These are phyloP conservation scores for Mycena venus DNA, from an alignment of 768 basidiomycete species.

Conservation along the genomic window DNA sequence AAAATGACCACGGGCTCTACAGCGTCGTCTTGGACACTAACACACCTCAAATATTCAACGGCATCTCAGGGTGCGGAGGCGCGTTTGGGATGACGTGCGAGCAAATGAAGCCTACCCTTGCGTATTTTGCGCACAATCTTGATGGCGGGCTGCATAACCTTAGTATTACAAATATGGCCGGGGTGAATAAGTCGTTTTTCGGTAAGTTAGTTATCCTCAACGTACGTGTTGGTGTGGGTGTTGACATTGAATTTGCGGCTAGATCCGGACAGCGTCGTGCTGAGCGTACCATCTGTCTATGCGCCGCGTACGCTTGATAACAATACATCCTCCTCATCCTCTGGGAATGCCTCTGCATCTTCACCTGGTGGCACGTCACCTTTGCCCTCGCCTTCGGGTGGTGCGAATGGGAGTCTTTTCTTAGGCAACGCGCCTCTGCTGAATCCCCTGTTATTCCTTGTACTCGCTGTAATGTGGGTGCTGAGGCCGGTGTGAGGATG, in stretches of 20 bases:
- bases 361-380: background rate
- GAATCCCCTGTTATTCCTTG: conserved; percentile 6
- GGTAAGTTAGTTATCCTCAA: conserved; percentile 44
- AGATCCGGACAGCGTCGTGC: conserved; percentile 62
- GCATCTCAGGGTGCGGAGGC: conserved; percentile 62
- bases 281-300: conserved; percentile 57
- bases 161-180: conserved; percentile 55
- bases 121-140: conserved; percentile 59
- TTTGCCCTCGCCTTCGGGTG: background rate
- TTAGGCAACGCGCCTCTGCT: background rate
- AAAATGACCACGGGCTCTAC: conserved; percentile 63
- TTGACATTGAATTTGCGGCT: background rate
- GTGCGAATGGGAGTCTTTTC: background rate
- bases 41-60: conserved; percentile 50
- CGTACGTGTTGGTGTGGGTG: background rate
- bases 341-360: background rate
- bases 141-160: conserved; percentile 52
- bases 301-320: conserved; percentile 49
- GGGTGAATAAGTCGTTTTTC: conserved; percentile 59
- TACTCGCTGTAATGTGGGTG: conserved; percentile 4
- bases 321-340: too few species aligned
- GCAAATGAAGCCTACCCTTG: conserved; percentile 57
- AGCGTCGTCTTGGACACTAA: conserved; percentile 53
- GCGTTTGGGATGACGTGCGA: conserved; percentile 61
- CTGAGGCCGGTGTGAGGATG: background rate